Evolutionary conservation across 1,284 basidiomycete genomes (phyloP).

Genomic region (Leccinum subfulvum): DNA sequence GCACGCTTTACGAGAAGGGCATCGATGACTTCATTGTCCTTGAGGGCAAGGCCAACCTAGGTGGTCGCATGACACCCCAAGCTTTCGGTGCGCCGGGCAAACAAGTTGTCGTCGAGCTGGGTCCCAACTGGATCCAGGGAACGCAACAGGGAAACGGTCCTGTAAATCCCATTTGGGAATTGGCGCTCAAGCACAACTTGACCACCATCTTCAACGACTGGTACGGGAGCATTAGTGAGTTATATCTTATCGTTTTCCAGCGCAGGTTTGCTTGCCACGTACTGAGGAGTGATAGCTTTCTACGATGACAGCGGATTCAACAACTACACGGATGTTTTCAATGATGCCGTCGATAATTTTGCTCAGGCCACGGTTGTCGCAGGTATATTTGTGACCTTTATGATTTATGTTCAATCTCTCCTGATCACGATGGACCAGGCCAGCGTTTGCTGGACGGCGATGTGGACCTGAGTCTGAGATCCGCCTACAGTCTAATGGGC

Average conservation of each 20-base stretch:
- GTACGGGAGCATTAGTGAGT: slow-evolving; percentile 49
- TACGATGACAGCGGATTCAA: slow-evolving; percentile 49
- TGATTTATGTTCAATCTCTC: neutral
- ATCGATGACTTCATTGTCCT: slow-evolving; percentile 60
- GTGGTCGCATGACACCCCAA: slow-evolving; percentile 56
- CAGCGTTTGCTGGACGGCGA: slow-evolving; percentile 40
- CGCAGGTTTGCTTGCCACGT: neutral
- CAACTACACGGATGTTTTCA: slow-evolving; percentile 46
- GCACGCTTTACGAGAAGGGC: slow-evolving; percentile 54
- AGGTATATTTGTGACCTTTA: slow-evolving; percentile 31
- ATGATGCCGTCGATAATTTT: slow-evolving; percentile 42
- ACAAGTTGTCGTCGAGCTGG: slow-evolving; percentile 53
- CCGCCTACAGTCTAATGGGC: slow-evolving; percentile 48
- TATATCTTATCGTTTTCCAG: slow-evolving; percentile 1
- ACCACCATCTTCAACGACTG: slow-evolving; percentile 46
- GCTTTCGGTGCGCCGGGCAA: slow-evolving; percentile 41
- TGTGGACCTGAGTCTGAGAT: slow-evolving; percentile 49
- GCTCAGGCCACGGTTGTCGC: slow-evolving; percentile 41
- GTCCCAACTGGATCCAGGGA: slow-evolving; percentile 75
- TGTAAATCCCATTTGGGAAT: slow-evolving; percentile 57
- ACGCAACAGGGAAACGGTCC: slow-evolving; percentile 51
- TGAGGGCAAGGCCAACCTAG: slow-evolving; percentile 60
- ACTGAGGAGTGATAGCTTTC: slow-evolving; percentile 38
- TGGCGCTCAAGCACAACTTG: slow-evolving; percentile 58
- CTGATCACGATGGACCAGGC: slow-evolving; percentile 32